Percentiles rank a stretch among this genome's conserved stretches.
Evolutionary conservation across 1,284 basidiomycete species (phyloP).

Genomic region (Rhodotorula sp.): DNA sequence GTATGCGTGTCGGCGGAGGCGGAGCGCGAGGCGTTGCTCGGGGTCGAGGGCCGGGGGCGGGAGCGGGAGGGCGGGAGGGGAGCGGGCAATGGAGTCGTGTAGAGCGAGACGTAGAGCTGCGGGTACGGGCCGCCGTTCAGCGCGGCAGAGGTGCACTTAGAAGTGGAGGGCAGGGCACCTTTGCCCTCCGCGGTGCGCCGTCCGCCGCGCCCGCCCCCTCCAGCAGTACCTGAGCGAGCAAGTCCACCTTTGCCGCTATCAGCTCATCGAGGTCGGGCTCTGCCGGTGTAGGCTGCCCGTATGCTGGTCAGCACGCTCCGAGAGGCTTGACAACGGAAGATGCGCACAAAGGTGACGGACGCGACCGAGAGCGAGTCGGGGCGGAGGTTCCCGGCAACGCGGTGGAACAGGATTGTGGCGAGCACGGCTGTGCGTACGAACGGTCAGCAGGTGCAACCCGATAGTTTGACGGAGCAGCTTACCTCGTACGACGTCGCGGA

Average conservation of each 20-base stretch:
- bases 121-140: not conserved
- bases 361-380: slow-evolving; percentile 16
- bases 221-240: not conserved
- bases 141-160: fast-evolving
- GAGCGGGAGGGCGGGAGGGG: not conserved
- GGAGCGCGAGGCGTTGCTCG: not conserved
- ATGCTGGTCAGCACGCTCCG: too few species aligned
- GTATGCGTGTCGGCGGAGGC: not conserved
- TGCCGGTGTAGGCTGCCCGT: slow-evolving; percentile 16
- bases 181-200: not conserved
- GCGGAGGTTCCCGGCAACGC: slow-evolving; percentile 15
- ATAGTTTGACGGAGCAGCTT: not conserved
- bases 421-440: slow-evolving; percentile 15
- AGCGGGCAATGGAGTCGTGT: slow-evolving; percentile 8
- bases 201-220: not conserved
- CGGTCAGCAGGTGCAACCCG: fast-evolving
- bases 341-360: slow-evolving; percentile 26
- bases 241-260: slow-evolving; percentile 21
- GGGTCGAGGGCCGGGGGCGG: not conserved
- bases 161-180: slow-evolving; percentile 1
- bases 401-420: slow-evolving; percentile 29
- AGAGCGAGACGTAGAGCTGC: slow-evolving; percentile 31
- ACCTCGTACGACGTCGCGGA: slow-evolving; percentile 21
- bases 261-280: slow-evolving; percentile 20
- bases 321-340: not conserved